A percentile compares a stretch with the other conserved stretches of the same genome.
Evolutionary conservation across 805 yeast species (phyloP).

Genomic region (Saccharomycopsis microspora): DNA sequence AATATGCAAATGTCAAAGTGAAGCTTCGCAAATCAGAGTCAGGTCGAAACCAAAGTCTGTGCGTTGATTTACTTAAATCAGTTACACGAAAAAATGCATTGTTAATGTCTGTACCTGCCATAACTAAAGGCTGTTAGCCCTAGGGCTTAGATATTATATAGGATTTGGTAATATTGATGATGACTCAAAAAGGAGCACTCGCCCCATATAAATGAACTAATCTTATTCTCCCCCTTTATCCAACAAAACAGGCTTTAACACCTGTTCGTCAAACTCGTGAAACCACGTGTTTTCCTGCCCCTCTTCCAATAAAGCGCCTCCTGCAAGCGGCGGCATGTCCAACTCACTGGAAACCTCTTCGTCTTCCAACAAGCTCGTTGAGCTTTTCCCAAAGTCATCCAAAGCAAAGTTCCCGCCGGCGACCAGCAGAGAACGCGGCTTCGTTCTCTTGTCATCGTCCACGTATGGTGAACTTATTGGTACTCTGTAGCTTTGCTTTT

Average conservation of each 20-base stretch:
- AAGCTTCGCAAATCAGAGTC: too few species aligned
- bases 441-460: neutral
- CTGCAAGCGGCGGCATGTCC: slow-evolving; percentile 14
- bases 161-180: too few species aligned
- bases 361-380: slow-evolving; percentile 4
- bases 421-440: neutral
- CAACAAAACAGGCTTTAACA: slow-evolving; percentile 80
- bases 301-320: neutral
- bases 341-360: slow-evolving; percentile 7
- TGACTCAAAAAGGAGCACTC: too few species aligned
- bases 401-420: neutral
- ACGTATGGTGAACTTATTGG: neutral
- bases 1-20: too few species aligned
- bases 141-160: too few species aligned
- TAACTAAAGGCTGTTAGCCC: too few species aligned
- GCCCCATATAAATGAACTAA: too few species aligned
- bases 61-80: too few species aligned
- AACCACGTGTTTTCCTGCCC: slow-evolving; percentile 84
- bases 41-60: too few species aligned
- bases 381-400: neutral
- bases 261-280: slow-evolving; percentile 85
- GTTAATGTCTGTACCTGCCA: too few species aligned
- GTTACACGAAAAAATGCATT: too few species aligned
- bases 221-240: slow-evolving; percentile 30
- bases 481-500: neutral